Conservation (phyloP, 2,329 filamentous ascomycete genomes). For the Bipolaris sorokiniana region DNA sequence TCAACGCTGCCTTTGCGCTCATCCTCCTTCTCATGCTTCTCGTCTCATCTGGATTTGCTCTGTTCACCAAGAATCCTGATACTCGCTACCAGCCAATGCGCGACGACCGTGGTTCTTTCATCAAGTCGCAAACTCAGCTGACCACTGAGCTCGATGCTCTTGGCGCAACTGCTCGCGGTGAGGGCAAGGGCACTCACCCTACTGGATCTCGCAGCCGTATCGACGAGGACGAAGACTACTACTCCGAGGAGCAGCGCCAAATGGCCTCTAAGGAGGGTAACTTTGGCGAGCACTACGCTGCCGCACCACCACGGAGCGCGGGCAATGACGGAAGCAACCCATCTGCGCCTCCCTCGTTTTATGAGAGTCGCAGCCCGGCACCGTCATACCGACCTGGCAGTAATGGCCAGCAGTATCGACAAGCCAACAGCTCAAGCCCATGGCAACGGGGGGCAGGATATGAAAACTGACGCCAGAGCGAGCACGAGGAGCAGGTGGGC, state of each 20-base stretch:
- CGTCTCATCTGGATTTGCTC: conserved; percentile 75
- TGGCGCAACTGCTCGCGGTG: conserved; percentile 85
- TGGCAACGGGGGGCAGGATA: conserved; percentile 72
- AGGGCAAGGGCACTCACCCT: conserved; percentile 58
- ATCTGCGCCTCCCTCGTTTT: conserved; percentile 35
- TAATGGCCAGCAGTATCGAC: conserved; percentile 47
- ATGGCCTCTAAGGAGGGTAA: conserved; percentile 42
- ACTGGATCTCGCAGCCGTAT: conserved; percentile 60
- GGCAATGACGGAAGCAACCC: conserved; percentile 46
- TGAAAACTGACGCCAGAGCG: conserved; percentile 58
- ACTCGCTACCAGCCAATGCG: conserved; percentile 95
- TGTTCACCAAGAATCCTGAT: conserved; percentile 92
- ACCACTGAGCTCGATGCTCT: conserved; percentile 90
- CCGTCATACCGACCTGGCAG: conserved; percentile 48
- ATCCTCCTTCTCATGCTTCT: conserved; percentile 84
- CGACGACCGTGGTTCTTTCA: conserved; percentile 94
- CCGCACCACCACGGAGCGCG: conserved; percentile 55
- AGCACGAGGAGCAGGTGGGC: conserved; percentile 45
- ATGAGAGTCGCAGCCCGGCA: conserved; percentile 43
- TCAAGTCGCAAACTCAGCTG: conserved; percentile 90
- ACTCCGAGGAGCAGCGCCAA: conserved; percentile 56
- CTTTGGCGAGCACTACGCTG: conserved; percentile 52
- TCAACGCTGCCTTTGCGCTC: conserved; percentile 83
- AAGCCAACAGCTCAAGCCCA: conserved; percentile 63
- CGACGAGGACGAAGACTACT: conserved; percentile 72